These are phyloP conservation scores for Monosporascus sp. DNA, from an alignment of 2,329 filamentous ascomycete genomes.

Conservation along the genomic window DNA sequence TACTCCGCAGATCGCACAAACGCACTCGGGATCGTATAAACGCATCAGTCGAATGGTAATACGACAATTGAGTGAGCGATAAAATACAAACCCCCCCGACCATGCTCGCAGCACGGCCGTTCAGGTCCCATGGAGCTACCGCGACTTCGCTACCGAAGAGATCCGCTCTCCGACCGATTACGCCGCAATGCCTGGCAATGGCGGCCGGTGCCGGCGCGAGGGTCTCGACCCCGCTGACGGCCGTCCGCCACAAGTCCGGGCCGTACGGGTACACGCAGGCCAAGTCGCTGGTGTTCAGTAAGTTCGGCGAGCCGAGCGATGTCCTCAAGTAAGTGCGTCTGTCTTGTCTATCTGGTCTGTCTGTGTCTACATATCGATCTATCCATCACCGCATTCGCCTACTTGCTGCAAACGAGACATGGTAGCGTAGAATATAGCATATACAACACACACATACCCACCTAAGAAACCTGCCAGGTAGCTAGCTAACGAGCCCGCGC, in stretches of 20 bases:
- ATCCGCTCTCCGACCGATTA: not conserved
- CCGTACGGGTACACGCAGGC: conserved; percentile 80
- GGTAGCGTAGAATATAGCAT: too few species aligned
- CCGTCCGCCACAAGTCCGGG: conserved; percentile 48
- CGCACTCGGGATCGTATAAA: too few species aligned
- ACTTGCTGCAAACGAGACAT: too few species aligned
- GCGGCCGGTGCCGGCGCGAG: not conserved
- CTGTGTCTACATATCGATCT: not conserved
- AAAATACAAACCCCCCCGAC: not conserved
- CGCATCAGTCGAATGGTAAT: not conserved
- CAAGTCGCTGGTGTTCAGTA: conserved; percentile 72
- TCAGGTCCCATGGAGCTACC: not conserved
- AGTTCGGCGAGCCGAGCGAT: conserved; percentile 69
- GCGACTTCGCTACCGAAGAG: not conserved
- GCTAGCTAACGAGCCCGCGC: too few species aligned
- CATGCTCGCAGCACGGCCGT: not conserved
- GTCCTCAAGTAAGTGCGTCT: conserved; percentile 58
- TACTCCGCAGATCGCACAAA: too few species aligned
- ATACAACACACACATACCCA: too few species aligned
- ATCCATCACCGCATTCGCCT: too few species aligned
- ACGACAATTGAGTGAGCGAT: not conserved
- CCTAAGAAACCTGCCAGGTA: too few species aligned
- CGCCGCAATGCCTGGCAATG: not conserved
- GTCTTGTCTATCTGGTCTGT: not conserved
- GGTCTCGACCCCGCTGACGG: conserved; percentile 13